A percentile compares a stretch with the other conserved stretches of the same genome.
phyloP scores from a whole-genome alignment of 805 yeast species.

The Candida caryicola region DNA sequence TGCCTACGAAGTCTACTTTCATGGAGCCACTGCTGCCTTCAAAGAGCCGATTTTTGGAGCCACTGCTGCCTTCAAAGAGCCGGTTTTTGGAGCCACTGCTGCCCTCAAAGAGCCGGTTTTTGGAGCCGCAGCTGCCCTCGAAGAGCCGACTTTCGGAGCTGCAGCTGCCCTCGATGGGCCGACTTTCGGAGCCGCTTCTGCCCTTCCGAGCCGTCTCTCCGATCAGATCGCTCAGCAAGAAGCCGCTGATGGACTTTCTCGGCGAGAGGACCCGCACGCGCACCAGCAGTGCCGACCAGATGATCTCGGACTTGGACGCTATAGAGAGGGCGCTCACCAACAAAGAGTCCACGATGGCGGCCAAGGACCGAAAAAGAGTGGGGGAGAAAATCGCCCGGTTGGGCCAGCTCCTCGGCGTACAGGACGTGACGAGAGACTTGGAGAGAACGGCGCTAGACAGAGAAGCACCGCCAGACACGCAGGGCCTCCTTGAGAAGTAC shows the following conservation, averaged over 20 bases:
- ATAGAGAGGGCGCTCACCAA: neutral
- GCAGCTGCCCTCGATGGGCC: constrained; percentile 3
- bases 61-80: constrained; percentile 4
- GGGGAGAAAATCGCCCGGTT: neutral
- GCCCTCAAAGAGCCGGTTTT: too few species aligned
- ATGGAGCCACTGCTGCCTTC: neutral
- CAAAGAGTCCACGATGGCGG: neutral
- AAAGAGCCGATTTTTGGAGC: neutral
- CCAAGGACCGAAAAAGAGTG: constrained; percentile 16
- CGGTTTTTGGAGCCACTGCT: constrained; percentile 2
- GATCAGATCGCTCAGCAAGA: constrained; percentile 3
- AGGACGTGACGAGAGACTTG: neutral
- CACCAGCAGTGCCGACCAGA: neutral
- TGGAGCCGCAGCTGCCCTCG: neutral
- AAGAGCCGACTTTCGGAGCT: neutral
- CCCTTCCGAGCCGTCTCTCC: constrained; percentile 7
- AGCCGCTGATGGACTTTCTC: constrained; percentile 6
- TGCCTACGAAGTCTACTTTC: neutral
- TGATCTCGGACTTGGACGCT: neutral
- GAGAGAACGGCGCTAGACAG: neutral
- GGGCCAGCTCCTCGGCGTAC: neutral
- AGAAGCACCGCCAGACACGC: neutral
- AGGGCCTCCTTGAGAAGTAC: constrained; percentile 34
- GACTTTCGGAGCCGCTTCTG: constrained; percentile 1
- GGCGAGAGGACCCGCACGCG: neutral